Evolutionary conservation across 495 filamentous ascomycete genomes (phyloP), one percentile per base, ranked within the genome.

Genomic region (Hypoxylon crocopeplum): DNA sequence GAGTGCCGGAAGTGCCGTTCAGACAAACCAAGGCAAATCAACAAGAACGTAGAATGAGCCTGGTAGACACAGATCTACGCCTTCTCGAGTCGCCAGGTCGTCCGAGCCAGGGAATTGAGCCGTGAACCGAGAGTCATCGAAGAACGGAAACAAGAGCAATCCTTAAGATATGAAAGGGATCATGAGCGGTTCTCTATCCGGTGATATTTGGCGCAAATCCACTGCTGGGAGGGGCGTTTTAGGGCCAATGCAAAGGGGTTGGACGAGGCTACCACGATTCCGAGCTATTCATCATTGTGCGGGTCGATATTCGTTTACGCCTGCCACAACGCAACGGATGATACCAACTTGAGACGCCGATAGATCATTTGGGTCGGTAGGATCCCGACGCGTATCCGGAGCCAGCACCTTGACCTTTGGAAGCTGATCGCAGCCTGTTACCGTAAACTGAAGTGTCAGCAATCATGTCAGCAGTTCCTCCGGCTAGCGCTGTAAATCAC

Each of bases 391-490:
- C 81, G 79, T 75, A 77, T 67, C 77, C 75, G 45, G 82, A 78
- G 77, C 86, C 83, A 79, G 80, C 79, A 81, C 84, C 86, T 81
- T 88, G 87, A 76, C 86, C 89, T 77, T 91, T 93, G 61, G 89
- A 91, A 83, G 91, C 89, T 82, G 91, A 93, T 83, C 90, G 91
- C 79, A 93, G 90, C 91, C 91, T 96, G 86, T 85, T 87, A 88
- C 83, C 87, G 88, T 81, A 89, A 84, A 90, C 88, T 91, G 88
- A 85, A 83, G 84, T 76, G 89, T 90, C 88, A 91, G 89, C 89
- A 86, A 87, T 82, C 78, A 79, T 81, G 86, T 85, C 82, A 84
- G 83, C 77, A 81, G 74, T 79, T 81, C 86, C 86, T 86, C 87
- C 82, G 81, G 77, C 84, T 76, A 91, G 88, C 86, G 88, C 86